Evolutionary conservation across 2,329 filamentous ascomycete genomes (phyloP).

Genomic region (Didymella exigua): DNA sequence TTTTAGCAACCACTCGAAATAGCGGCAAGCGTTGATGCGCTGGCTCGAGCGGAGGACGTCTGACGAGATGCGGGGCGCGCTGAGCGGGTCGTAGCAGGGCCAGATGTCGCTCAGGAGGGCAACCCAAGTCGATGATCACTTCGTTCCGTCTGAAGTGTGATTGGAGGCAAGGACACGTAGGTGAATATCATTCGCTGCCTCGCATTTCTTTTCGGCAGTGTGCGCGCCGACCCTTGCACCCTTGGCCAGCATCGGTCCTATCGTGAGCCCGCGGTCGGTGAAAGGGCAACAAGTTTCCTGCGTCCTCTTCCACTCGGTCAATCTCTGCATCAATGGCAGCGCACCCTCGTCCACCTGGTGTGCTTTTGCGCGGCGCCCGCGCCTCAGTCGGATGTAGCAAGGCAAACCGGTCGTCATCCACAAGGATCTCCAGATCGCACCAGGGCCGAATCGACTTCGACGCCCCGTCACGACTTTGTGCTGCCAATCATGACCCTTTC

Average conservation of each 20-base stretch:
- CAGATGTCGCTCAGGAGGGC: conserved; percentile 36
- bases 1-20: conserved; percentile 32
- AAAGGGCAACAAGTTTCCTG: conserved; percentile 28
- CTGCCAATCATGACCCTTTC: conserved; percentile 6
- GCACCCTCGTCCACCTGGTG: conserved; percentile 20
- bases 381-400: conserved; percentile 21
- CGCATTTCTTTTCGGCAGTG: conserved; percentile 19
- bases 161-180: conserved; percentile 21
- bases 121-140: conserved; percentile 34
- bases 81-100: conserved; percentile 28
- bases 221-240: conserved; percentile 19
- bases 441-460: conserved; percentile 18
- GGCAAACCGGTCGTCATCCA: conserved; percentile 29
- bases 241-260: conserved; percentile 27
- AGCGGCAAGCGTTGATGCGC: conserved; percentile 35
- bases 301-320: conserved; percentile 27
- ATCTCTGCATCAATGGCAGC: conserved; percentile 31
- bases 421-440: conserved; percentile 14
- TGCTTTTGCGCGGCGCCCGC: conserved; percentile 22
- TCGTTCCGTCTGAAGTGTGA: conserved; percentile 12
- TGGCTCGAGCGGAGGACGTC: conserved; percentile 41
- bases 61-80: conserved; percentile 32
- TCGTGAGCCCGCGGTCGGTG: conserved; percentile 21
- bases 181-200: conserved; percentile 37
- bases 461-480: neutral